Percentiles rank a stretch among this genome's conserved stretches.
Evolutionary conservation across 2,329 filamentous ascomycete genomes (phyloP).

Genomic region (Ciborinia camelliae): DNA sequence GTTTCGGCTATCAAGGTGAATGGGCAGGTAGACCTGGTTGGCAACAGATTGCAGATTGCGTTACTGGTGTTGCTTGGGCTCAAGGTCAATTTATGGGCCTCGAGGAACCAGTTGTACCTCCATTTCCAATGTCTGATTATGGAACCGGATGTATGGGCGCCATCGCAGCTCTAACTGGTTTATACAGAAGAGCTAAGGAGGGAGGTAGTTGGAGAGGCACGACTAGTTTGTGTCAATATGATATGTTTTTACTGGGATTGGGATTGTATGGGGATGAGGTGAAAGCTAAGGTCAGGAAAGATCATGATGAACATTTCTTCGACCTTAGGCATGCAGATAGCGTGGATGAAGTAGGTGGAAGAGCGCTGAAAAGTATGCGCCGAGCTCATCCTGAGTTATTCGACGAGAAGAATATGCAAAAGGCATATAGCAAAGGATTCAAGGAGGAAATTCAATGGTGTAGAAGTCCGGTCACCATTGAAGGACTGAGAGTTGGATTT

Average conservation of each 20-base stretch:
- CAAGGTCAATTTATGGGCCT: conserved; percentile 61
- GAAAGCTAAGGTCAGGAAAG: conserved; percentile 41
- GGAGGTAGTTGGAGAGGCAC: conserved; percentile 66
- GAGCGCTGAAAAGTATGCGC: conserved; percentile 34
- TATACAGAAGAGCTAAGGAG: conserved; percentile 58
- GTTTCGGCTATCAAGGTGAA: conserved; percentile 62
- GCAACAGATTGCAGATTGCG: conserved; percentile 65
- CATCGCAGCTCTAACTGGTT: conserved; percentile 61
- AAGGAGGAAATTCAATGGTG: conserved; percentile 35
- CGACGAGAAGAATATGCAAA: conserved; percentile 34
- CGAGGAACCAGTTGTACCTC: conserved; percentile 62
- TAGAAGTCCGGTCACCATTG: conserved; percentile 34
- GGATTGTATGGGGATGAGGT: conserved; percentile 54
- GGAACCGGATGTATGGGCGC: conserved; percentile 70
- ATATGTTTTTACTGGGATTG: conserved; percentile 60
- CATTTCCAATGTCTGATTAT: conserved; percentile 63
- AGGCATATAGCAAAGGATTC: conserved; percentile 31
- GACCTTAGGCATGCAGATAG: conserved; percentile 34
- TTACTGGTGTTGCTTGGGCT: conserved; percentile 34
- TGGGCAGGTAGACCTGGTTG: conserved; percentile 65
- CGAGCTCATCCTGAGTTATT: conserved; percentile 35
- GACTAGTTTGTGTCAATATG: conserved; percentile 64
- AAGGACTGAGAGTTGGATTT: conserved; percentile 34
- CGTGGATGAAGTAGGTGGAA: conserved; percentile 35
- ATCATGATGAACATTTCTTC: conserved; percentile 32